A percentile compares a stretch with the other conserved stretches of the same genome.
Conservation (phyloP, 2,329 filamentous ascomycete species). For the Aspergillus sp. region DNA sequence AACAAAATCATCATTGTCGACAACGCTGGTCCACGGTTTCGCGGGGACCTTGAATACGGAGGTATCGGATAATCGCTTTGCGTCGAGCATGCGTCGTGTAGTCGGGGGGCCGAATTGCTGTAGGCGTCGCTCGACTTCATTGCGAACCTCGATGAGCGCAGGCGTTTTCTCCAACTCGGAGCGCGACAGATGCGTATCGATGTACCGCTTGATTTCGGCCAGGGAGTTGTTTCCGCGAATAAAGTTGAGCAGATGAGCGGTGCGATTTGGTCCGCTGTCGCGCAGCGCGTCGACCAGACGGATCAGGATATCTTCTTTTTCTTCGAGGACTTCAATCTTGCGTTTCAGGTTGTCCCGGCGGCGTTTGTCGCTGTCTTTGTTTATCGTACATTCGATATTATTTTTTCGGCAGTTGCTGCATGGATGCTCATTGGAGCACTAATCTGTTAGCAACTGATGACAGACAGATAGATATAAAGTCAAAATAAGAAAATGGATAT, state of each 20-base stretch:
- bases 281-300: constrained; percentile 18
- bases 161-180: constrained; percentile 15
- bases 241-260: constrained; percentile 18
- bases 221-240: constrained; percentile 23
- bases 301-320: constrained; percentile 20
- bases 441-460: neutral
- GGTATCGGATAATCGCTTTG: constrained; percentile 11
- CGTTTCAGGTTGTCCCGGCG: constrained; percentile 15
- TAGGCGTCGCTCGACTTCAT: constrained; percentile 11
- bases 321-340: constrained; percentile 12
- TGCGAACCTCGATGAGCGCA: constrained; percentile 13
- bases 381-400: constrained; percentile 17
- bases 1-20: constrained; percentile 19
- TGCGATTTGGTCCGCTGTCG: constrained; percentile 13
- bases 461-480: neutral
- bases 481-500: neutral
- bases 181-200: constrained; percentile 17
- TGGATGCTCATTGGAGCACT: constrained; percentile 19
- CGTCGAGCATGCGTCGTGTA: constrained; percentile 12
- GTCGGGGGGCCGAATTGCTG: constrained; percentile 9
- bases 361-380: constrained; percentile 16
- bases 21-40: constrained; percentile 24
- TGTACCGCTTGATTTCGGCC: constrained; percentile 19
- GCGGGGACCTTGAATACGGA: constrained; percentile 20
- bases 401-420: constrained; percentile 18